Conservation (phyloP, 1,284 basidiomycete species). For the Cronartium ribicola region DNA sequence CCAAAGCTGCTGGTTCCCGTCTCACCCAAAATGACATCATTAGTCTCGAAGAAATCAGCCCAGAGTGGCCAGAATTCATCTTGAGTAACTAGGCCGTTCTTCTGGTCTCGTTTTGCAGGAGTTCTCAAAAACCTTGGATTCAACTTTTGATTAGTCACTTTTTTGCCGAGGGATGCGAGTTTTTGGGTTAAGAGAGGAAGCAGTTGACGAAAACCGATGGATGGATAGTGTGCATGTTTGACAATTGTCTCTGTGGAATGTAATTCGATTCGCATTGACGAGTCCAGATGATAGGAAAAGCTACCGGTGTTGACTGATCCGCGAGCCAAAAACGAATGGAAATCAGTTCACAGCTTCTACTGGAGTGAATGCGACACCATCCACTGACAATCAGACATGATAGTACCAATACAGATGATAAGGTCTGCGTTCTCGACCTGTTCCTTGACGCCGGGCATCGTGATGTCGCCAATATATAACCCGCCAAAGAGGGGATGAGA, state of each 20-base stretch:
- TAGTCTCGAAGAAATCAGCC: constrained; percentile 66
- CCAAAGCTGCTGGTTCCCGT: constrained; percentile 57
- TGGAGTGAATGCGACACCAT: no score
- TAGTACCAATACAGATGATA: constrained; percentile 72
- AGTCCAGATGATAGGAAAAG: constrained; percentile 43
- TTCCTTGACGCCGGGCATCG: constrained; percentile 63
- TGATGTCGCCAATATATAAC: constrained; percentile 55
- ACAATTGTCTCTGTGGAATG: constrained; percentile 75
- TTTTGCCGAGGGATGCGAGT: constrained; percentile 32
- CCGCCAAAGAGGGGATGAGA: constrained; percentile 79
- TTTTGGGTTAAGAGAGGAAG: constrained; percentile 46
- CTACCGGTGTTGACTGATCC: neutral
- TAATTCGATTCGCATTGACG: constrained; percentile 59
- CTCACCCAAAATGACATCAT: constrained; percentile 74
- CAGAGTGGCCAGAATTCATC: constrained; percentile 72
- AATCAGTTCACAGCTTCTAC: neutral
- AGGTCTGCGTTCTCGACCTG: constrained; percentile 77
- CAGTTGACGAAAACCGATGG: constrained; percentile 46
- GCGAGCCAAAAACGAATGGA: constrained; percentile 22
- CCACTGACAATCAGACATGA: constrained; percentile 66
- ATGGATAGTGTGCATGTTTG: constrained; percentile 45
- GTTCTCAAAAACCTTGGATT: constrained; percentile 43
- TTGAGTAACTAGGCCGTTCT: constrained; percentile 27
- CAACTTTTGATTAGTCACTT: constrained; percentile 41
- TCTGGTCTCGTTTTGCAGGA: constrained; percentile 32